phyloP scores from a whole-genome alignment of 208 protist genomes.

The Acanthamoeba royreba region DNA sequence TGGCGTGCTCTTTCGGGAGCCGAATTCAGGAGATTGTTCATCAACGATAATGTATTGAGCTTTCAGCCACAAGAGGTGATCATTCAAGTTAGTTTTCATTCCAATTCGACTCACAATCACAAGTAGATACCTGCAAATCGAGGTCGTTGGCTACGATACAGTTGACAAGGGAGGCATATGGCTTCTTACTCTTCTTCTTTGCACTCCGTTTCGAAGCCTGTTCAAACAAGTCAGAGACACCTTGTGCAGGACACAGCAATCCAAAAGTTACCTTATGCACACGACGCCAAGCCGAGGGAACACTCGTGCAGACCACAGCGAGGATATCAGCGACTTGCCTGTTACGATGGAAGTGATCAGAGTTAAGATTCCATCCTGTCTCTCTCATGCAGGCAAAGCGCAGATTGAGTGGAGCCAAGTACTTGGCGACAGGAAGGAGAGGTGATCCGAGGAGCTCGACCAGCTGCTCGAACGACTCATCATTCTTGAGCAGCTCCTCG shows the following conservation, averaged over 20 bases:
- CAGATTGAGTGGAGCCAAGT: not conserved
- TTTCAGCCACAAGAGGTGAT: not conserved
- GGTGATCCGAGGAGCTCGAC: not conserved
- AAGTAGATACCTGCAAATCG: not conserved
- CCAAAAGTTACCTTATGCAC: not conserved
- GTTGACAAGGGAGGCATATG: slow-evolving; percentile 20
- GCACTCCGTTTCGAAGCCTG: not conserved
- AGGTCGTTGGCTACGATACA: not conserved
- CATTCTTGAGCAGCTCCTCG: not conserved
- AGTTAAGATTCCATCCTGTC: too few species aligned
- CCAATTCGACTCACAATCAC: not conserved
- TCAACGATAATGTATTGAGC: not conserved
- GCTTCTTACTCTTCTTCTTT: not conserved
- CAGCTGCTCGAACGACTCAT: not conserved
- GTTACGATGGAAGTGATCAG: not conserved
- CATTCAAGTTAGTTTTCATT: not conserved
- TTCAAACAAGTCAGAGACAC: not conserved
- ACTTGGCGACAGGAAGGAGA: not conserved
- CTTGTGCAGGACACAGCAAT: not conserved
- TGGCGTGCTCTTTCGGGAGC: not conserved
- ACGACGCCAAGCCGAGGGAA: not conserved
- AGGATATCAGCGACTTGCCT: not conserved
- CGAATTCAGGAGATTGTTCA: slow-evolving; percentile 16
- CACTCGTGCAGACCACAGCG: not conserved
- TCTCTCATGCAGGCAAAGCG: too few species aligned